Base-by-base conservation (phyloP, 441 rosid species). In the Populus trichocarpa region DNA sequence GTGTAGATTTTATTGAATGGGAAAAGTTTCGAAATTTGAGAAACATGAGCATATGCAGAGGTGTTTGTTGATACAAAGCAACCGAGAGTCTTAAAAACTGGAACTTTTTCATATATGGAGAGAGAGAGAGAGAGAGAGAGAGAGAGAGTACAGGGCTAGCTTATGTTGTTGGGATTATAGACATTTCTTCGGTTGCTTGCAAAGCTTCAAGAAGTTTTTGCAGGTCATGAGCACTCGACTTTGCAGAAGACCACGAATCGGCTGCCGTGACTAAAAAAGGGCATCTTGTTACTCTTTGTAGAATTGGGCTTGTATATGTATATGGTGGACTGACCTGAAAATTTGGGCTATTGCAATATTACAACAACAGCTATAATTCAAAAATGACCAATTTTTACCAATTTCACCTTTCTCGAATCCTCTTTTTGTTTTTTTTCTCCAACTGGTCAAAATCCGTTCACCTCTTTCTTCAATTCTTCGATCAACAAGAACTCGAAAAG, bases 11-110 rank as follows among this genome's bases (percentile, higher is more conserved):
- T 42, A 69, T 25, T 25, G 75, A 57, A 22, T 59, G 66, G 57
- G 38, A 25, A 69, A 79, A 25, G 76, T 36, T 36, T 23, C 33
- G 74, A 74, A 79, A 36, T 63, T 82, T 77, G 53, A 66, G 78
- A 72, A 71, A 67, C 84, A 78, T 71, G 42, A 68, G 71, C 42
- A 68, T 68, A 68, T 68, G 11, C 10, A 32, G 30, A 57, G 22
- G 63, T 57, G 63, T 57, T 57, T 57, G 10, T 20, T 57, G 23
- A 57, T 57, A 20, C 22, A 57, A 2, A 57, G 23, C 9, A 57
- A 57, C 22, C 22, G 1, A 18, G 63, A 20, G 63, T 57, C 1
- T 57, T 57, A 57, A 57, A 57, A 57, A 20, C 9, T 0, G 63
- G 63, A 65, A 14, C 33, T 65, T 23, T 65, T 23, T 26, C 5